These are phyloP conservation scores for Astragalus glycyphyllos DNA, from an alignment of 306 rosid species.

Conservation along the genomic window DNA sequence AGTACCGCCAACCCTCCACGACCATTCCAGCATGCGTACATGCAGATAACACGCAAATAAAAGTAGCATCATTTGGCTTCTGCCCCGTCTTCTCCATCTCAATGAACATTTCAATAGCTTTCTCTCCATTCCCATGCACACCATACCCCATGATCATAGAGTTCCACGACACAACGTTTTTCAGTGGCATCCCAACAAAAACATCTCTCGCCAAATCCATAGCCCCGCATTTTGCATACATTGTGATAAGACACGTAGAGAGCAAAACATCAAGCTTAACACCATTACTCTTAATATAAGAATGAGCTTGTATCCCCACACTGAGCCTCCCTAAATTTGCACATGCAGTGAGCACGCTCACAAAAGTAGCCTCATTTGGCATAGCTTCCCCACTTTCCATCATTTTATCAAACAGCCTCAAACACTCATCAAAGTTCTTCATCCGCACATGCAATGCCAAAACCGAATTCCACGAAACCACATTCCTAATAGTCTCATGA, in stretches of 20 bases:
- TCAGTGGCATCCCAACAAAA: slow-evolving; percentile 62
- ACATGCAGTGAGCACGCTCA: slow-evolving; percentile 69
- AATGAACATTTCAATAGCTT: slow-evolving; percentile 55
- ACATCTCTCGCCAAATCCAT: slow-evolving; percentile 64
- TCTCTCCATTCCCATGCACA: slow-evolving; percentile 60
- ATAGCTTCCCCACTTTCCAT: slow-evolving; percentile 49
- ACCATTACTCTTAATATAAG: slow-evolving; percentile 47
- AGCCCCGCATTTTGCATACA: slow-evolving; percentile 72
- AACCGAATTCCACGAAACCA: slow-evolving; percentile 65
- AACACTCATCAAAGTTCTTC: slow-evolving; percentile 59
- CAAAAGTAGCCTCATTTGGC: slow-evolving; percentile 73
- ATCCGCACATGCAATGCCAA: slow-evolving; percentile 54
- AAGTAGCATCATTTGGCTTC: slow-evolving; percentile 64
- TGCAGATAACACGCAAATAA: slow-evolving; percentile 65
- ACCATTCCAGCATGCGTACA: slow-evolving; percentile 69
- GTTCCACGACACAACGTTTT: slow-evolving; percentile 69
- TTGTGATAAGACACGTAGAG: slow-evolving; percentile 63
- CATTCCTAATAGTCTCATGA: slow-evolving; percentile 48
- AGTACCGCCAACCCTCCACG: slow-evolving; percentile 78
- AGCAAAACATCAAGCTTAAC: slow-evolving; percentile 63
- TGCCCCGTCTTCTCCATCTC: slow-evolving; percentile 63
- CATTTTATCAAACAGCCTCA: slow-evolving; percentile 58
- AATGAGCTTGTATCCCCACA: slow-evolving; percentile 59
- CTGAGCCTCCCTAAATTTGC: slow-evolving; percentile 64
- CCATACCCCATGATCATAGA: slow-evolving; percentile 77